phyloP scores from a whole-genome alignment of 768 basidiomycete genomes.

The Mrakia gelida region DNA sequence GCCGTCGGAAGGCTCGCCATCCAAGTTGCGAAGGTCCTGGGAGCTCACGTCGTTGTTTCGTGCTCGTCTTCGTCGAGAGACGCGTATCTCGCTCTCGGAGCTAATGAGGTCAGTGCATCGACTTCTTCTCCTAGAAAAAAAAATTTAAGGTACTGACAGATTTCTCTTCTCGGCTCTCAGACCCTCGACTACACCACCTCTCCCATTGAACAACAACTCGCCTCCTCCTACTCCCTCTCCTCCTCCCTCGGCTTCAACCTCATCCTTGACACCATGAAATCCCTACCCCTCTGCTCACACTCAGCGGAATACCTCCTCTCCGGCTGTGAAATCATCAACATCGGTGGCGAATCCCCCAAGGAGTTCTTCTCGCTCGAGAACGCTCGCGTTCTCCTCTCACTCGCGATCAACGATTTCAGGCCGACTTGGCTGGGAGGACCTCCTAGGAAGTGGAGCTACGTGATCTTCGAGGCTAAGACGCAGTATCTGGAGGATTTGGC shows the following conservation, averaged over 20 bases:
- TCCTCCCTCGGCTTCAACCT: slow-evolving; percentile 12
- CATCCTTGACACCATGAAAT: slow-evolving; percentile 20
- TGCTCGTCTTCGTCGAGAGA: slow-evolving; percentile 16
- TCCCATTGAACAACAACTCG: neutral
- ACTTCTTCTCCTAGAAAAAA: neutral
- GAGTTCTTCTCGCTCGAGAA: neutral
- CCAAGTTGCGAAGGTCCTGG: slow-evolving; percentile 21
- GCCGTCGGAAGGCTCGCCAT: slow-evolving; percentile 25
- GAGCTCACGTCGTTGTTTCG: slow-evolving; percentile 25
- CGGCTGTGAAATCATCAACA: neutral
- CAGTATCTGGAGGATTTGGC: neutral
- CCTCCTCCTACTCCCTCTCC: neutral
- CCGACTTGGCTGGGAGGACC: neutral
- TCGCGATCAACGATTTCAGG: neutral
- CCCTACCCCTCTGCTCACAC: neutral
- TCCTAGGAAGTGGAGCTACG: neutral
- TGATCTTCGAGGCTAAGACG: neutral
- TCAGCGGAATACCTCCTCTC: neutral
- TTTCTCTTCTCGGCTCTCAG: neutral
- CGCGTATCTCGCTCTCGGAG: neutral
- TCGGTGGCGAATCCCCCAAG: neutral
- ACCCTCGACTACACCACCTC: slow-evolving; percentile 26
- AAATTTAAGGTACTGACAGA: no score
- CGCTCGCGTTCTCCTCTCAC: neutral
- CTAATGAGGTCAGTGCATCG: slow-evolving; percentile 18